Percentiles rank a stretch among this genome's conserved stretches.
Conservation (phyloP, 805 yeast species). For the Lipomyces japonicus region DNA sequence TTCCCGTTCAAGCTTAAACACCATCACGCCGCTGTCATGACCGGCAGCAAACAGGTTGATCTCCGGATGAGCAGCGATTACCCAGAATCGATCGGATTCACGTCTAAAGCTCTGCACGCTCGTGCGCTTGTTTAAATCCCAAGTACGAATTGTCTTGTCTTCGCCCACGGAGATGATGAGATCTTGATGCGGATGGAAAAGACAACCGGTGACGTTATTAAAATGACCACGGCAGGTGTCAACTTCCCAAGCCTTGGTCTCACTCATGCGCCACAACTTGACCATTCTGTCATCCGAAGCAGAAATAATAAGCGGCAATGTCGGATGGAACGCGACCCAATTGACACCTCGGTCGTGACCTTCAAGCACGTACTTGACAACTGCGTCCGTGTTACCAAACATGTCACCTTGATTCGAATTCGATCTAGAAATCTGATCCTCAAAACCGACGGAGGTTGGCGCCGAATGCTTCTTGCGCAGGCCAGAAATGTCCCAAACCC, state of each 20-base stretch:
- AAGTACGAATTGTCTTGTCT: slow-evolving; percentile 91
- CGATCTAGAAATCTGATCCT: slow-evolving; percentile 46
- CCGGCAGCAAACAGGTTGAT: slow-evolving; percentile 90
- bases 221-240: slow-evolving; percentile 98
- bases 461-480: slow-evolving; percentile 94
- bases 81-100: slow-evolving; percentile 93
- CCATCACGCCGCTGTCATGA: slow-evolving; percentile 97
- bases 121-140: slow-evolving; percentile 93
- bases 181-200: slow-evolving; percentile 92
- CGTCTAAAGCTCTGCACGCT: slow-evolving; percentile 92
- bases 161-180: slow-evolving; percentile 90
- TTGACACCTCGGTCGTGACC: slow-evolving; percentile 99
- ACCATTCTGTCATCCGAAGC: slow-evolving; percentile 95
- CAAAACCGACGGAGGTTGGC: slow-evolving; percentile 42
- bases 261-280: slow-evolving; percentile 96
- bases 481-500: slow-evolving; percentile 98
- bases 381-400: slow-evolving; percentile 90
- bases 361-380: slow-evolving; percentile 91
- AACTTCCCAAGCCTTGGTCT: slow-evolving; percentile 97
- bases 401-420: slow-evolving; percentile 60
- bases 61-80: slow-evolving; percentile 79
- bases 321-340: slow-evolving; percentile 98
- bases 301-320: slow-evolving; percentile 87
- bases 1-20: slow-evolving; percentile 94
- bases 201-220: slow-evolving; percentile 80